Evolutionary conservation across 192 early-diverging fungal species (phyloP), one percentile per base, ranked within the genome.

Genomic region (Obelidium mucronatum): DNA sequence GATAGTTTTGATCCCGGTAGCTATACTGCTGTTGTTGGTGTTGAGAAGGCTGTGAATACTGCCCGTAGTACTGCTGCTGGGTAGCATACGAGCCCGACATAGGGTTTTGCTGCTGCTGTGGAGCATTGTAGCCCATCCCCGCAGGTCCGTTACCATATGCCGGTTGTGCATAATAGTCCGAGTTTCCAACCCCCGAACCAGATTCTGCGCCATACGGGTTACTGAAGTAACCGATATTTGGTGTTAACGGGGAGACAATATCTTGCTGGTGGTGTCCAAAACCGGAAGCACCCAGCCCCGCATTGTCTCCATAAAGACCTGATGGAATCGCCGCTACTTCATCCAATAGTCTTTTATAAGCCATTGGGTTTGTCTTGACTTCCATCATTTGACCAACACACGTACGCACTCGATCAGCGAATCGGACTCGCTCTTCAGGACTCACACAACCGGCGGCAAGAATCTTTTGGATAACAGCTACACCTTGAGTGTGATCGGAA

Each of bases 381-480:
- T 89, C 89, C 22, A 61, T 8, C 56, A 91, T 81, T 39, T 83
- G 85, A 1, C 84, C 73, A 11, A 94, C 61, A 4, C 88, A 84
- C 0, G 75, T 76, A 53, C 91, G 90, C 52, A 92, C 88, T 37
- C 88, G 81, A 54, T 96, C 94, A 22, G 93, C 95, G 51, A 97
- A 79, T 1, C 87, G 84, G 6, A 86, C 86, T 74, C 92, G 91
- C 73, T 98, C 95, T 2, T 90, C 85, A 8, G 88, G 81, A 68
- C 93, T 92, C 15, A 96, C 89, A 52, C 92, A 91, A 28, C 84
- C 89, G 39, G 93, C 91, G 17, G 92, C 86, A 28, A 99, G 87
- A 31, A 99, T 91, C 81, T 95, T 95, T 78, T 97, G 93, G 22
- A 98, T 84, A 28, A 97, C 77, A 34, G 91, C 85, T 0, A 97